Base-by-base conservation (phyloP, 148 eudicot genomes). In the Chenopodium formosanum region DNA sequence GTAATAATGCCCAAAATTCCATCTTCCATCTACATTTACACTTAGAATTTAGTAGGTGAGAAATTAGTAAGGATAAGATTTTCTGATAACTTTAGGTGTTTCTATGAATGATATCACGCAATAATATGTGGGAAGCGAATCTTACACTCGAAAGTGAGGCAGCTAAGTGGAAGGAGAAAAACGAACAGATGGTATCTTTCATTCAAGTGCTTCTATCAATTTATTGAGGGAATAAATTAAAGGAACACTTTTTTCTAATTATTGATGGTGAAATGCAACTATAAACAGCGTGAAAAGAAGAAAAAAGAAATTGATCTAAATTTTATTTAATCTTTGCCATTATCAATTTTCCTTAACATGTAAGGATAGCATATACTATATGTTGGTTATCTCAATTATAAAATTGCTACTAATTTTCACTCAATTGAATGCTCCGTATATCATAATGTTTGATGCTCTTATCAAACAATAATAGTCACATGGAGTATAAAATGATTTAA, bases 191-290 rank as follows among this genome's bases (percentile, higher is more conserved):
- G 78, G 78, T 69, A 74, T 81, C 31, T 81, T 74, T 2, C 29
- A 64, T 74, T 29, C 31, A 73, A 63, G 47, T 63, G 78, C 47
- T 40, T 47, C 69, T 62, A 58, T 62, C 70, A 60, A 73, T 20
- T 60, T 32, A 46, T 40, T 47, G 60, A 62, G 78, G 48, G 83
- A 80, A 80, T 80, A 80, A 73, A 63, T 73, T 27, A 74, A 80
- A 80, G 83, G 31, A 73, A 74, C 73, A 65, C 83, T 74, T 81
- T 74, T 47, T 56, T 74, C 63, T 78, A 81, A 81, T 73, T 29
- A 81, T 65, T 64, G 83, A 81, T 81, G 29, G 50, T 65, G 78
- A 74, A 64, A 40, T 80, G 58, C 70, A 46, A 23, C 60, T 74
- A 50, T 52, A 46, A 27, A 25, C 77, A 74, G 44, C 22, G 60